Conservation (phyloP, 805 yeast genomes). For the Suhomyces prunicola region DNA sequence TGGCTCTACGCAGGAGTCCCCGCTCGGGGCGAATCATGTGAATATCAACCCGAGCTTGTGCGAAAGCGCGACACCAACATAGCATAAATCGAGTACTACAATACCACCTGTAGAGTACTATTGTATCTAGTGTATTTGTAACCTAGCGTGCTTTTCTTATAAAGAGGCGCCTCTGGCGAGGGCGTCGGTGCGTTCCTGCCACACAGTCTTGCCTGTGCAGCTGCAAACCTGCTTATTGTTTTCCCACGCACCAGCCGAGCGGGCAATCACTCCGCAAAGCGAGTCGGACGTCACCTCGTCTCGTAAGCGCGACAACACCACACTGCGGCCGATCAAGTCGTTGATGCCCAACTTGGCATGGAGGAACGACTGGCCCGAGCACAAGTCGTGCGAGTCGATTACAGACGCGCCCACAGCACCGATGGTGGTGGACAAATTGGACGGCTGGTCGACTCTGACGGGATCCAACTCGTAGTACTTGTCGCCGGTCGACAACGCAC, state of each 20-base stretch:
- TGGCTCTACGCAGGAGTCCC: background rate
- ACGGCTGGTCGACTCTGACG: constrained; percentile 26
- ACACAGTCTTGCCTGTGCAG: constrained; percentile 91
- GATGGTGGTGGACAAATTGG: constrained; percentile 26
- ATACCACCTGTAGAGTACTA: too few species aligned
- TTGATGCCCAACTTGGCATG: constrained; percentile 46
- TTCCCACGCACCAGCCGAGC: constrained; percentile 97
- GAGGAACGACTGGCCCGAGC: constrained; percentile 37
- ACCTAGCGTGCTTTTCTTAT: too few species aligned
- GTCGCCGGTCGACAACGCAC: constrained; percentile 65
- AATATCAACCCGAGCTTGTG: background rate
- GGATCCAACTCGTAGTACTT: constrained; percentile 43
- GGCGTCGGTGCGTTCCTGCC: constrained; percentile 92
- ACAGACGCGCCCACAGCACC: constrained; percentile 34
- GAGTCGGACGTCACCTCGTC: constrained; percentile 42
- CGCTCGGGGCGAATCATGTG: background rate
- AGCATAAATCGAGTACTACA: too few species aligned
- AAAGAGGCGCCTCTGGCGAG: constrained; percentile 49
- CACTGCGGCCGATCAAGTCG: constrained; percentile 70
- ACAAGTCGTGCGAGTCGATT: constrained; percentile 13
- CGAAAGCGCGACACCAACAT: too few species aligned
- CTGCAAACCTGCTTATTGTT: constrained; percentile 90
- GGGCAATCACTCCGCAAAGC: constrained; percentile 84
- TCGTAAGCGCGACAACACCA: constrained; percentile 43
- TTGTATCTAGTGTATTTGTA: too few species aligned